Evolutionary conservation across 148 eudicot species (phyloP).

Genomic region (Vaccinium corymbosum): DNA sequence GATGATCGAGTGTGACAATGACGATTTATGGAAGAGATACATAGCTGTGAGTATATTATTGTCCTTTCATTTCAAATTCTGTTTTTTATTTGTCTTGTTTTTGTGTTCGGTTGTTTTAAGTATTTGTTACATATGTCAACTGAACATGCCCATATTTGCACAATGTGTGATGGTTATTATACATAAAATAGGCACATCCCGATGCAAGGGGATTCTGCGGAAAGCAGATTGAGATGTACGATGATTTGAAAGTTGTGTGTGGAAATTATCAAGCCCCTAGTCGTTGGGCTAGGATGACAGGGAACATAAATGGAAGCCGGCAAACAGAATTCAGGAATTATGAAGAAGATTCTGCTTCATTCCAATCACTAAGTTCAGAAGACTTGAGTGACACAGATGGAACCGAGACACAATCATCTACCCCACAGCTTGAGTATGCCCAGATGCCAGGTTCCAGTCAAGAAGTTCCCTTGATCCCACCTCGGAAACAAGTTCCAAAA

Average conservation of each 20-base stretch:
- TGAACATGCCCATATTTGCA: not conserved
- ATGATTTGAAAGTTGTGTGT: constrained; percentile 21
- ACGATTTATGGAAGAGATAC: constrained; percentile 21
- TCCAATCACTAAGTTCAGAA: constrained; percentile 23
- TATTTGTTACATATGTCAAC: not conserved
- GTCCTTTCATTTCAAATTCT: not conserved
- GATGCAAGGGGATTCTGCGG: constrained; percentile 21
- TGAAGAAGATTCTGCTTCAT: constrained; percentile 21
- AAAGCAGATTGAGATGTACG: constrained; percentile 19
- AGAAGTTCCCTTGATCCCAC: constrained; percentile 14
- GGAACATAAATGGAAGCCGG: constrained; percentile 13
- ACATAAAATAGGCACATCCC: constrained; percentile 16
- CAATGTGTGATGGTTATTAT: not conserved
- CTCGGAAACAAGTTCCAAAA: constrained; percentile 16
- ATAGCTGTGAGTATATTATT: constrained; percentile 13
- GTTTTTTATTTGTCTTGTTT: not conserved
- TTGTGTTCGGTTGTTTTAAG: not conserved
- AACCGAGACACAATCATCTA: constrained; percentile 21
- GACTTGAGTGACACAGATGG: constrained; percentile 17
- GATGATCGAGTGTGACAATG: constrained; percentile 21
- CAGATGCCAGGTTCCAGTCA: constrained; percentile 17
- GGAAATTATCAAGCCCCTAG: constrained; percentile 22
- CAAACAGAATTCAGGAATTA: constrained; percentile 10
- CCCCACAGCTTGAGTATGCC: constrained; percentile 10
- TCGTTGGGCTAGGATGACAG: constrained; percentile 24